Percentiles rank a stretch among this genome's conserved stretches.
phyloP scores from a whole-genome alignment of 305 asterid genomes.

The Petunia hybrid region DNA sequence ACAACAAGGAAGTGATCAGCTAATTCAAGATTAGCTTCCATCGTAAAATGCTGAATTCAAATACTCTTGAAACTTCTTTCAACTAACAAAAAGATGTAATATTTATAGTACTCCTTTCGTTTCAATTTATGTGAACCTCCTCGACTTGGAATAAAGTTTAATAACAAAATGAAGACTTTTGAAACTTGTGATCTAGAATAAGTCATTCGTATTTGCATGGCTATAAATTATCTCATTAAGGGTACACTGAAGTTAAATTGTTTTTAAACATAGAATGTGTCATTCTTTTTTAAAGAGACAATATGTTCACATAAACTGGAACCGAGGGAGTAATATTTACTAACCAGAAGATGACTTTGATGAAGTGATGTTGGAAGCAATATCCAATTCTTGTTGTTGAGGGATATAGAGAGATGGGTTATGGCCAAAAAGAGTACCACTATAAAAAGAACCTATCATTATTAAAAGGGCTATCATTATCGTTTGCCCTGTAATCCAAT shows the following conservation, averaged over 20 bases:
- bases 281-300: too few species aligned
- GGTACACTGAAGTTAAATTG: too few species aligned
- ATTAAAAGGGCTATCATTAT: conserved; percentile 66
- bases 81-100: conserved; percentile 11
- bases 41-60: not conserved
- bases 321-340: conserved; percentile 1
- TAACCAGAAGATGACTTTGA: conserved; percentile 53
- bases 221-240: too few species aligned
- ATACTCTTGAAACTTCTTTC: conserved; percentile 3
- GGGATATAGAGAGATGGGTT: conserved; percentile 38
- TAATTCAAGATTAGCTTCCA: not conserved
- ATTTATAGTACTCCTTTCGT: too few species aligned
- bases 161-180: too few species aligned
- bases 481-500: conserved; percentile 78
- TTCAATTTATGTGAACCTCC: too few species aligned
- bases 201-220: too few species aligned
- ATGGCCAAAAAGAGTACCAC: conserved; percentile 77
- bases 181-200: too few species aligned
- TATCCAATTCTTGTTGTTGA: conserved; percentile 31
- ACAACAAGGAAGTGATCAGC: not conserved
- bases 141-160: too few species aligned
- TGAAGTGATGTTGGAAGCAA: conserved; percentile 36
- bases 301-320: too few species aligned
- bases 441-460: conserved; percentile 80
- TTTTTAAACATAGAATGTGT: too few species aligned